Base-by-base conservation (phyloP, 2,329 filamentous ascomycete species). In the Cordyceps pruinosa region DNA sequence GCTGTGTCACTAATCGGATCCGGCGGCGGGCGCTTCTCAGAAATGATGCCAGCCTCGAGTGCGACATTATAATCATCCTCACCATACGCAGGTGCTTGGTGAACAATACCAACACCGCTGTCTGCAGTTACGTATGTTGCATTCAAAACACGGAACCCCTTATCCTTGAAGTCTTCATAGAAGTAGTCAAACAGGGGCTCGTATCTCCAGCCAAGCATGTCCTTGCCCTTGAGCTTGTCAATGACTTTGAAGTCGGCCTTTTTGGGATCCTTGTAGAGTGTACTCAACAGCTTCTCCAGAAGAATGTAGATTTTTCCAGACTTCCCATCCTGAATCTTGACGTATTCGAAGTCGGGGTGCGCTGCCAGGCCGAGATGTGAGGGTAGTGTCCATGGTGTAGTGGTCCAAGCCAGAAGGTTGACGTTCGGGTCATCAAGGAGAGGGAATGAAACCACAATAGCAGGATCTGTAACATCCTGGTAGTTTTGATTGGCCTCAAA, bases 401-500 rank as follows among this genome's bases (percentile, higher is more conserved):
- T 95, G 6, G 92, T 96, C 89, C 90, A 96, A 45, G 89, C 89
- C 39, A 97, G 78, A 53, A 96, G 78, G 62, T 78, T 81, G 19
- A 89, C 90, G 61, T 87, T 82, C 3, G 89, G 83, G 60, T 94
- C 88, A 39, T 89, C 82, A 21, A 91, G 67, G 4, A 97, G 80
- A 10, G 93, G 92, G 69, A 97, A 97, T 0, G 88, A 85, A 23
- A 97, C 87, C 19, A 96, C 89, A 34, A 97, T 80, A 30, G 93
- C 90, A 7, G 93, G 93, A 65, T 97, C 93, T 58, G 90, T 90
- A 3, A 93, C 87, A 66, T 95, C 89, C 72, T 95, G 90, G 74
- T 97, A 96, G 72, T 97, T 96, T 69, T 97, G 90, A 65, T 91
- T 89, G 45, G 92, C 88, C 60, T 97, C 93, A 66, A 96, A 95